Base-by-base conservation (phyloP, 148 eudicot genomes). In the Oxyria digyna region DNA sequence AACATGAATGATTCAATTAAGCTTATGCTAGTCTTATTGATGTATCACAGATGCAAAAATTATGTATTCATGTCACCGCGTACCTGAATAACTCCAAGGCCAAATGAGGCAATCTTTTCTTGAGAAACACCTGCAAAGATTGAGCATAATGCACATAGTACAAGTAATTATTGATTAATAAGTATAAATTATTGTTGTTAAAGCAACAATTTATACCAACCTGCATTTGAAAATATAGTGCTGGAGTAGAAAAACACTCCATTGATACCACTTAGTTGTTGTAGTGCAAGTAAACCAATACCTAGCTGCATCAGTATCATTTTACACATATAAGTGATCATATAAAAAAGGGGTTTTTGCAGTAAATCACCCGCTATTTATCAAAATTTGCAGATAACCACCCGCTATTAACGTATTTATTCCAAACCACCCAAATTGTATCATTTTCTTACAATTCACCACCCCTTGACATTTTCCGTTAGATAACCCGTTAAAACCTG, bases 221-320 rank as follows among this genome's bases (percentile, higher is more conserved):
- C 97, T 72, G 97, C 97, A 62, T 81, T 77, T 76, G 82, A 75
- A 68, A 91, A 93, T 46, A 89, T 93, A 50, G 77, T 84, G 67
- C 81, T 88, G 71, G 98, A 84, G 67, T 93, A 93, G 77, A 89
- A 93, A 20, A 93, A 69, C 67, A 93, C 86, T 74, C 85, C 98
- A 37, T 89, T 93, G 31, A 86, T 87, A 68, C 98, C 98, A 79
- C 84, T 77, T 64, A 93, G 89, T 77, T 93, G 98, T 72, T 93
- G 98, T 63, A 93, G 84, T 49, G 85, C 46, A 70, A 93, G 96
- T 73, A 93, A 67, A 38, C 98, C 98, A 42, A 83, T 82, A 45
- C 94, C 94, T 65, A 88, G 76, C 94, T 85, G 87, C 74, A 83
- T 59, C 24, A 63, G 79, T 23, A 70, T 27, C 42, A 62, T 55